Evolutionary conservation across 306 rosid genomes (phyloP), one percentile per base, ranked within the genome.

Genomic region (Neltuma alba): DNA sequence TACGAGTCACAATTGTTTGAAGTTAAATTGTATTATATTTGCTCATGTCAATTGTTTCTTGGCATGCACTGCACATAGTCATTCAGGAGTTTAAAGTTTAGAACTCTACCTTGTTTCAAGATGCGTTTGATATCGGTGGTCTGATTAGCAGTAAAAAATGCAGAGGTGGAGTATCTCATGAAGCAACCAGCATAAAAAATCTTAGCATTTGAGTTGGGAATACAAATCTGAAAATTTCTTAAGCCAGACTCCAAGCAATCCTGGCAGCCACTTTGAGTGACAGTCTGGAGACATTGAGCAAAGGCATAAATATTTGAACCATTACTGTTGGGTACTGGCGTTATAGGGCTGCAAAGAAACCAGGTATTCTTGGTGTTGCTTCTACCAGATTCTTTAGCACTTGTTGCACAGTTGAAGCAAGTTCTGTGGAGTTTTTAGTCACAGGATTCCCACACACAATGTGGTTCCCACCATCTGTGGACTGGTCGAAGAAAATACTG

Each of bases 161-260:
- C 36, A 8, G 83, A 79, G 36, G 64, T 37, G 2, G 96, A 91
- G 75, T 91, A 91, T 84, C 96, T 85, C 79, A 91, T 79, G 60
- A 85, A 91, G 57, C 96, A 91, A 0, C 93, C 96, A 3, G 92
- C 93, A 82, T 83, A 86, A 68, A 75, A 83, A 3, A 93, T 90
- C 3, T 81, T 83, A 1, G 88, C 97, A 36, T 85, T 81, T 38
- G 86, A 21, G 48, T 79, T 80, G 3, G 93, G 93, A 70, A 86
- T 66, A 69, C 97, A 91, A 57, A 36, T 44, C 0, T 76, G 21
- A 21, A 86, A 67, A 48, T 83, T 86, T 41, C 10, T 72, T 37
- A 38, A 60, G 11, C 89, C 86, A 48, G 83, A 82, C 0, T 23
- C 69, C 72, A 86, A 70, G 57, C 89, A 86, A 67, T 80, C 83